Base-by-base conservation (phyloP, 192 early-diverging fungal genomes). In the Geranomyces variabilis region DNA sequence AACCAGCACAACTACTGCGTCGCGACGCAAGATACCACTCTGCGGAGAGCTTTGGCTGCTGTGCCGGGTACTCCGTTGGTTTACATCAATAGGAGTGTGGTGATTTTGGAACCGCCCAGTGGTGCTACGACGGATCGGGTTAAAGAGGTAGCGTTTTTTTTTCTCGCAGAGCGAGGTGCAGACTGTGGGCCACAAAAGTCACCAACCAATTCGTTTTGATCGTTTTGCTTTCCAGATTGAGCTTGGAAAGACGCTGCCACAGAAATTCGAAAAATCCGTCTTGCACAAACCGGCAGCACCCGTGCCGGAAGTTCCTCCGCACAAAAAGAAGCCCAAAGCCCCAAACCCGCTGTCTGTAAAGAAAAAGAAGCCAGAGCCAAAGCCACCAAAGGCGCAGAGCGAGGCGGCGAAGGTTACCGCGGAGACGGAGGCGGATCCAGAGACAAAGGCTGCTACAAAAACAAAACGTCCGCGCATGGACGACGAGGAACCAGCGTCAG, bases 271-370 rank as follows among this genome's bases (percentile, higher is more conserved):
- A 77, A 75, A 71, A 63, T 36, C 80, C 79, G 48, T 79, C 3
- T 49, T 81, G 24, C 76, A 77, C 30, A 87, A 66, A 59, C 77
- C 70, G 57, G 66, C 70, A 63, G 73, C 41, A 72, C 73, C 45
- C 71, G 83, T 57, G 31, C 75, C 49, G 83, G 86, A 79, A 81
- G 71, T 70, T 88, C 84, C 74, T 74, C 76, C 51, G n/a, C 69
- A 46, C 1, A 81, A 78, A 71, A 90, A 90, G 74, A 90, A 89
- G 28, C 80, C 87, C 43, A 94, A 94, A 80, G 88, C 82, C 28
- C 92, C 93, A 5, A 97, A 97, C 70, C 93, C 94, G 58, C 77
- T 97, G 15, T 92, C 93, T 28, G 72, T 93, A 47, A 97, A 94
- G 78, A 97, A 93, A 84, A 84, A 75, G 65, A 76, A 80, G 66